Conservation (phyloP, 1,284 basidiomycete species). For the Phaffia rhodozyma region DNA sequence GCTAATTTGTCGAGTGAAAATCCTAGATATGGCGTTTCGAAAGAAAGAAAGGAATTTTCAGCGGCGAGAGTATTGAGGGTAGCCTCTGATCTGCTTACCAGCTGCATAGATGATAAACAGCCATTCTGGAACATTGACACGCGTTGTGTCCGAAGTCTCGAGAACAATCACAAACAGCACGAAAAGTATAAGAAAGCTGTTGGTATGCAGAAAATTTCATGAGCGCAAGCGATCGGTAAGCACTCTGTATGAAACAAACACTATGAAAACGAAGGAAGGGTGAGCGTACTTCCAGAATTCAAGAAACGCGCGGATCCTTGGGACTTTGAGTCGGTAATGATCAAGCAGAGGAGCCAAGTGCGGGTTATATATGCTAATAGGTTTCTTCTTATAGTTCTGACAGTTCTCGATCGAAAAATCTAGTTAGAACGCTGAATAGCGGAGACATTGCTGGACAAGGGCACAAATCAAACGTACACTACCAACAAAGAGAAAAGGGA, state of each 20-base stretch:
- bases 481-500: background rate
- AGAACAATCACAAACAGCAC: conserved; percentile 69
- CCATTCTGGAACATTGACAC: conserved; percentile 52
- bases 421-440: background rate
- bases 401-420: background rate
- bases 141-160: conserved; percentile 52
- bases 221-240: background rate
- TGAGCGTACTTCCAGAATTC: conserved; percentile 3
- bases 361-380: conserved; percentile 87
- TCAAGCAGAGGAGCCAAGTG: conserved; percentile 82
- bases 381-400: conserved; percentile 83
- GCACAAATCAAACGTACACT: too few relatives aligned
- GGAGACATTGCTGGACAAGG: too few relatives aligned
- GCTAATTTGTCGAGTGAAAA: conserved; percentile 86
- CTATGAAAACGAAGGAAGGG: background rate
- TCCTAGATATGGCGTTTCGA: conserved; percentile 35
- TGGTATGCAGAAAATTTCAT: background rate
- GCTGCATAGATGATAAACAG: conserved; percentile 73
- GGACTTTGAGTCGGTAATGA: conserved; percentile 88
- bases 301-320: conserved; percentile 59
- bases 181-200: conserved; percentile 71
- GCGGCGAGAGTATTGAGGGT: background rate
- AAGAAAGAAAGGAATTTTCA: background rate
- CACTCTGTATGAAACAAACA: background rate
- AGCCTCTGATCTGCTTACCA: conserved; percentile 33